Evolutionary conservation across 1,139 yeast genomes (phyloP), one percentile per base, ranked within the genome.

Genomic region (Blastobotrys elegans): DNA sequence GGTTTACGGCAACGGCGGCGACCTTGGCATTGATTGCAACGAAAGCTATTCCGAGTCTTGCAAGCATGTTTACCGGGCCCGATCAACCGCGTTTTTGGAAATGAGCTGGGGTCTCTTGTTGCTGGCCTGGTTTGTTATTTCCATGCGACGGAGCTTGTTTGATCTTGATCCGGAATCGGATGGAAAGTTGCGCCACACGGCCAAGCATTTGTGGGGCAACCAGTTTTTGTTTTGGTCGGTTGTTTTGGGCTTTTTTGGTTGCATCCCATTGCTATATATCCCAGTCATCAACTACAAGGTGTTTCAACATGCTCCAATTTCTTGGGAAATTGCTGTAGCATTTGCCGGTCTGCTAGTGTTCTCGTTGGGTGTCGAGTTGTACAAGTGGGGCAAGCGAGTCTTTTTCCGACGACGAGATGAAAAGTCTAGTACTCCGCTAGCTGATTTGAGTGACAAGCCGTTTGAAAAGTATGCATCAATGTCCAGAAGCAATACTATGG

Each of bases 31-130:
- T 31, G 67, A 74, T 53, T 87, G 96, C 70, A 87, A 88, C 64
- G 65, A 69, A 40, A 59, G 63, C 10, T 71, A 67, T 54, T 66
- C 65, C 48, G 73, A 66, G 2, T 43, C 68, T 1, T 89, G 96
- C 68, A 62, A 69, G 42, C 69, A 74, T 55, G 96, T 89, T 4
- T 87, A 82, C 70, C 73, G 79, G 59, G 90, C 92, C 2, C 79
- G 97, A 63, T 80, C 96, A 1, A 79, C 86, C 3, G 76, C 94
- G 0, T 89, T 89, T 69, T 87, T 85, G 2, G 80, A 82, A 5
- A 82, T 89, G 83, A 88, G 96, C 0, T 89, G 96, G 96, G 79
- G 94, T 69, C 84, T 95, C 3, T 75, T 89, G 53, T 67, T 89
- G 26, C 72, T 87, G 49, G 96, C 96, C 1, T 88, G 95, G 95